Evolutionary conservation across 208 protist genomes (phyloP).

Genomic region (Porcisia deanei): DNA sequence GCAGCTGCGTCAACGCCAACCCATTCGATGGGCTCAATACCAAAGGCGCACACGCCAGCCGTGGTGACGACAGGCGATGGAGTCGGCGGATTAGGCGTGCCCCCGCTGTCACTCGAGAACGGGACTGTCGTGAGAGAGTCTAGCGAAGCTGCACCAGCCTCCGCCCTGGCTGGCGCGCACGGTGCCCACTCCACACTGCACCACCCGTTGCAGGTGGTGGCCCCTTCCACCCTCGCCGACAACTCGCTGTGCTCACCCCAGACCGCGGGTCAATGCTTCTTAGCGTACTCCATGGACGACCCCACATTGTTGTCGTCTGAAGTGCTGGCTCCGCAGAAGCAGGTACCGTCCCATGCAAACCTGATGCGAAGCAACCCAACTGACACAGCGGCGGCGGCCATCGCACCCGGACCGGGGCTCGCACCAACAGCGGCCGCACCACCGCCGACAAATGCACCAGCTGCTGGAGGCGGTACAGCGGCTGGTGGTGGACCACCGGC

Average conservation of each 20-base stretch:
- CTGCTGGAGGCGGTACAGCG: background rate
- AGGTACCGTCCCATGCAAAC: background rate
- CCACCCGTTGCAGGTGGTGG: background rate
- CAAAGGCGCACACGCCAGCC: background rate
- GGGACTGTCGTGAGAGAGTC: background rate
- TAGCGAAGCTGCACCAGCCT: background rate
- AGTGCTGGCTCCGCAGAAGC: background rate
- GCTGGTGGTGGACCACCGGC: constrained; percentile 10
- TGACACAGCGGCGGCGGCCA: constrained; percentile 5
- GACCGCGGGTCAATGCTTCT: background rate
- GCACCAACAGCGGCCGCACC: background rate
- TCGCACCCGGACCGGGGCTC: background rate
- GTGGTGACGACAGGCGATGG: too few relatives aligned
- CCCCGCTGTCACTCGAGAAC: background rate
- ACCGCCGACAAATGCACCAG: background rate
- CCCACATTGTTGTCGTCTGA: background rate
- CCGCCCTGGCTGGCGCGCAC: background rate
- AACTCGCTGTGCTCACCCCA: constrained; percentile 1
- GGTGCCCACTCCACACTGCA: background rate
- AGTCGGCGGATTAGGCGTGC: too few relatives aligned
- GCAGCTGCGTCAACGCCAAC: constrained; percentile 2
- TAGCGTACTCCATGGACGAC: background rate
- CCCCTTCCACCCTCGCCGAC: background rate
- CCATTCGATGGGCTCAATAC: constrained; percentile 13
- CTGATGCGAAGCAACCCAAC: background rate